Evolutionary conservation across 441 rosid genomes (phyloP), one percentile per base, ranked within the genome.

Genomic region (Aquilaria agallochum): DNA sequence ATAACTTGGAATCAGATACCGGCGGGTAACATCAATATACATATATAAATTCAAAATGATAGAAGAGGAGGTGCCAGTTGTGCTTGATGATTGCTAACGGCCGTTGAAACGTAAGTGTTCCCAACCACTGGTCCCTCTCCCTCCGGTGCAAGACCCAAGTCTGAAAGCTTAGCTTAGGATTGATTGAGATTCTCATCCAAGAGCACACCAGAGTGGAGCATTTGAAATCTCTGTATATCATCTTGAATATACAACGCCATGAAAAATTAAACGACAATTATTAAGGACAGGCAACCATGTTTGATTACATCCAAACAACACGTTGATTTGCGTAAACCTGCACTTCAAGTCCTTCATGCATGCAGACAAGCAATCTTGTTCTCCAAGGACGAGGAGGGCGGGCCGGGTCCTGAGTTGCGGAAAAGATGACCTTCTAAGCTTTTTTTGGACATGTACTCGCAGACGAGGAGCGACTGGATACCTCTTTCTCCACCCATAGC

Each of bases 81-180:
- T 20, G 27, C 27, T 20, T 20, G 27, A 20, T 20, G 40, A 45
- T 36, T 50, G 76, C 92, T 82, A 71, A 92, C 97, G 15, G 83
- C 91, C 5, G 98, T 92, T 42, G 96, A 86, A 66, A 92, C 96
- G 53, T 89, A 96, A n/a, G 91, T 83, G 33, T 46, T 73, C 50
- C 85, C 95, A 2, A 72, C 91, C 11, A 82, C 58, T 30, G 97
- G 97, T 32, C 98, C 98, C 27, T 20, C 27, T 20, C 27, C 27
- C 68, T 87, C 95, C 80, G 96, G 76, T 1, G 93, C 98, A 40
- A 92, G 91, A 3, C 98, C 95, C 53, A 92, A 94, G 79, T 93
- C 98, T 1, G 98, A 90, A 69, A 92, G 87, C 77, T 81, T 92
- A 1, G 96, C 27, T 20, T 20, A 1, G 27, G 27, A 20, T 20